These are phyloP conservation scores for Cephalotrichum gorgonifer DNA, from an alignment of 2,329 filamentous ascomycete genomes.

Conservation along the genomic window DNA sequence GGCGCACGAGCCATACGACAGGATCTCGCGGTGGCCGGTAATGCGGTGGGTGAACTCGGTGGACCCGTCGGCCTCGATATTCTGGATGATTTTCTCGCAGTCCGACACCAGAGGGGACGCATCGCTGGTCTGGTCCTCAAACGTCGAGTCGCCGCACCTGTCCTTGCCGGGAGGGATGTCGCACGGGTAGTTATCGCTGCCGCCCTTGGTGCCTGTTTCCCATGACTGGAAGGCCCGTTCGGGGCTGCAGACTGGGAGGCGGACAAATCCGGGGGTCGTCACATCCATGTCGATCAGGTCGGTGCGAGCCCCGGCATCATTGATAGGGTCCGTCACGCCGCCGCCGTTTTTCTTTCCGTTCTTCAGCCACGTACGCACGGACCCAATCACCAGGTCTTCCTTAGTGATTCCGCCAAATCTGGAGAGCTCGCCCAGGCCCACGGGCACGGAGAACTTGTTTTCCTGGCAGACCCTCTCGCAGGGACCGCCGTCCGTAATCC, in stretches of 20 bases:
- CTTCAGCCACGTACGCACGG: slow-evolving; percentile 14
- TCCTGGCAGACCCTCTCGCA: slow-evolving; percentile 10
- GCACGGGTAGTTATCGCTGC: slow-evolving; percentile 21
- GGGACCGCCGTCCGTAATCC: background rate
- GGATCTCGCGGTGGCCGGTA: slow-evolving; percentile 15
- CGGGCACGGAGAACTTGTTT: slow-evolving; percentile 15
- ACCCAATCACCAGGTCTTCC: slow-evolving; percentile 16
- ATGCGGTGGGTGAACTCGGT: slow-evolving; percentile 8
- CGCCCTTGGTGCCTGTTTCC: slow-evolving; percentile 12
- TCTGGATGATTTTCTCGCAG: slow-evolving; percentile 21
- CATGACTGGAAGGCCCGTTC: slow-evolving; percentile 21
- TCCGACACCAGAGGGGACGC: slow-evolving; percentile 22
- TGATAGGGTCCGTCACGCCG: slow-evolving; percentile 13
- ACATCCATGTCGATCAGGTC: slow-evolving; percentile 17
- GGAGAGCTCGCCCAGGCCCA: slow-evolving; percentile 16
- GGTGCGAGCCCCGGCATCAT: slow-evolving; percentile 11
- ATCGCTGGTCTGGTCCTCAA: slow-evolving; percentile 20
- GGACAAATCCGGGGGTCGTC: slow-evolving; percentile 23
- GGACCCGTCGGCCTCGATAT: slow-evolving; percentile 16
- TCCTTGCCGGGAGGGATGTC: slow-evolving; percentile 13
- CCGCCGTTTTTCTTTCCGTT: slow-evolving; percentile 13
- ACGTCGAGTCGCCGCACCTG: slow-evolving; percentile 18
- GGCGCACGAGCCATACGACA: slow-evolving; percentile 15
- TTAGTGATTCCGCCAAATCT: slow-evolving; percentile 16
- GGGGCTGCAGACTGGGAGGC: slow-evolving; percentile 25